Conservation (phyloP, 73 alveolate genomes). For the Stentor roeselii region DNA sequence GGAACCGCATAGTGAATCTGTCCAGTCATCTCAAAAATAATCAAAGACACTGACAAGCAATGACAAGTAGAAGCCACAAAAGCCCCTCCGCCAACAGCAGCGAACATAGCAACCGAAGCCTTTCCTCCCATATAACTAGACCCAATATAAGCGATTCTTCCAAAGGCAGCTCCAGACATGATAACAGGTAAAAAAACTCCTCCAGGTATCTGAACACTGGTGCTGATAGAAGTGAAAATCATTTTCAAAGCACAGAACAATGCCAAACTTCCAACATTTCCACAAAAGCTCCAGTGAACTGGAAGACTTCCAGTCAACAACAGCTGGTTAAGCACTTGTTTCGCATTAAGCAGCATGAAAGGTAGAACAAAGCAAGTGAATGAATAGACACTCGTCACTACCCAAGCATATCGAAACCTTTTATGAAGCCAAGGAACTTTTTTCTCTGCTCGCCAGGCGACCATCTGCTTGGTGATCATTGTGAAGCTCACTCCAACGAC, state of each 20-base stretch:
- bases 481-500: neutral
- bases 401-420: neutral
- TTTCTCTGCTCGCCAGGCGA: neutral
- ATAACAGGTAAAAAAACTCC: slow-evolving; percentile 63
- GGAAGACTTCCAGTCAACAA: neutral
- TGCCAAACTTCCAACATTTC: neutral
- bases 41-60: slow-evolving; percentile 82
- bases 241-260: slow-evolving; percentile 11
- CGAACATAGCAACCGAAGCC: slow-evolving; percentile 32
- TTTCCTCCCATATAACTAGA: slow-evolving; percentile 54
- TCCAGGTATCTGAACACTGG: slow-evolving; percentile 56
- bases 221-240: slow-evolving; percentile 34
- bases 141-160: slow-evolving; percentile 66
- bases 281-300: neutral
- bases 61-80: slow-evolving; percentile 78
- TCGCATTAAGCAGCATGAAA: neutral
- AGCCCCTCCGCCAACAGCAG: slow-evolving; percentile 83
- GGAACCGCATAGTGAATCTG: slow-evolving; percentile 66
- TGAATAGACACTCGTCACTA: neutral
- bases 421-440: slow-evolving; percentile 7
- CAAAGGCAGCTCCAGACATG: slow-evolving; percentile 64
- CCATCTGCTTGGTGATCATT: neutral
- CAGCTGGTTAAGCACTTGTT: neutral
- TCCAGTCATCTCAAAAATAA: slow-evolving; percentile 86
- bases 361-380: neutral